These are phyloP conservation scores for Aspergillus arachidicola DNA, from an alignment of 2,329 filamentous ascomycete species.

Conservation along the genomic window DNA sequence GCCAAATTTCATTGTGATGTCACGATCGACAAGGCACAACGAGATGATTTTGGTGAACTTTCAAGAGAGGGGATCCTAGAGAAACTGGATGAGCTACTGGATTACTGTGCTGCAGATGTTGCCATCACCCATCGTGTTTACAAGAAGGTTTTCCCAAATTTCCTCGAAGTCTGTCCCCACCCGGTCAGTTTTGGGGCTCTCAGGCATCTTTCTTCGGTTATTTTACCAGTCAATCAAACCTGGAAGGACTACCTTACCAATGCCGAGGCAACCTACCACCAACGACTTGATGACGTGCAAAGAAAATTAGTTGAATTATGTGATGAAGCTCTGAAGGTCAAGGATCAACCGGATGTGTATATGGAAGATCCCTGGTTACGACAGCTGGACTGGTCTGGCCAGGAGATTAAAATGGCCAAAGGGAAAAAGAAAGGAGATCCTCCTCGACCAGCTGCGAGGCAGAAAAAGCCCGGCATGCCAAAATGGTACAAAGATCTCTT, in stretches of 20 bases:
- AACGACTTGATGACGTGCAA: conserved; percentile 75
- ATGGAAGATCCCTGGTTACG: conserved; percentile 83
- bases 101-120: conserved; percentile 95
- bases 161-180: conserved; percentile 87
- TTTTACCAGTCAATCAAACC: conserved; percentile 82
- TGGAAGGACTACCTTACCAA: conserved; percentile 86
- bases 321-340: conserved; percentile 75
- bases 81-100: conserved; percentile 78
- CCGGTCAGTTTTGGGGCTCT: conserved; percentile 96
- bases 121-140: conserved; percentile 92
- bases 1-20: conserved; percentile 94
- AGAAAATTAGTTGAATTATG: conserved; percentile 73
- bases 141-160: conserved; percentile 87
- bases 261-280: conserved; percentile 81
- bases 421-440: conserved; percentile 84
- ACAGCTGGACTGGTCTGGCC: conserved; percentile 94
- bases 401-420: conserved; percentile 89
- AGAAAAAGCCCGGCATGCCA: conserved; percentile 94
- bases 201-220: conserved; percentile 88
- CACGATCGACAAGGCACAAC: conserved; percentile 83
- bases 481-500: conserved; percentile 96
- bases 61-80: conserved; percentile 69
- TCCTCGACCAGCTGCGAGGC: conserved; percentile 73
- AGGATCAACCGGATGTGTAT: conserved; percentile 69
- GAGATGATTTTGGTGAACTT: conserved; percentile 84